Base-by-base conservation (phyloP, 2,329 filamentous ascomycete genomes). In the Aspergillus brasiliensis region DNA sequence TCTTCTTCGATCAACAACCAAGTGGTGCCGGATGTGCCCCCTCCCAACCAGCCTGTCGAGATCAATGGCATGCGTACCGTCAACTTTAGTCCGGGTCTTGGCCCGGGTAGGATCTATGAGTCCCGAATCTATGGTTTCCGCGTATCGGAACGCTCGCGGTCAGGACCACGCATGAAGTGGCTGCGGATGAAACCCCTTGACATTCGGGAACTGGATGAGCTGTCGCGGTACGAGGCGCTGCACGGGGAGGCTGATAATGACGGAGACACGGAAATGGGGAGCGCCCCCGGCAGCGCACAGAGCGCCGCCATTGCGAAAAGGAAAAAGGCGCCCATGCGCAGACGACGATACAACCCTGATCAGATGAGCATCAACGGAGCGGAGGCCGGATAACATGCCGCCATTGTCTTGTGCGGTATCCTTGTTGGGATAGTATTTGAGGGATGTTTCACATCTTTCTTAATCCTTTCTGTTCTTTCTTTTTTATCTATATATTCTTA, bases 121-220 rank as follows among this genome's bases (percentile, higher is more conserved):
- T 92, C 95, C 60, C 90, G 89, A 67, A 98, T 99, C 74, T 99
- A 98, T 78, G 95, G 95, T 27, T 99, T 99, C 81, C 87, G 90
- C 62, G 95, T 99, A 21, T 94, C 91, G 17, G 95, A 98, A 77
- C 84, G 93, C 59, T 91, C 95, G 44, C 87, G 91, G 67, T 92
- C 91, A 23, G 95, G 95, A 0, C 95, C 95, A 11, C 86, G 95
- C 62, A 99, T 99, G 95, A 92, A 93, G 74, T 99, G 95, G 95
- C 81, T 99, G 69, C 87, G 95, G 67, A 88, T 90, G 77, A 90
- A 92, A 73, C 95, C 95, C 0, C 82, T 83, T 13, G 87, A 97
- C 71, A 83, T 97, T 57, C 88, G 83, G 46, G 91, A 96, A 69
- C 82, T 98, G 52, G 92, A 99, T 72, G 95, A 99, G 78, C 75